A percentile compares a stretch with the other conserved stretches of the same genome.
Conservation (phyloP, 2,329 filamentous ascomycete genomes). For the Chaetomiaceae sp. region DNA sequence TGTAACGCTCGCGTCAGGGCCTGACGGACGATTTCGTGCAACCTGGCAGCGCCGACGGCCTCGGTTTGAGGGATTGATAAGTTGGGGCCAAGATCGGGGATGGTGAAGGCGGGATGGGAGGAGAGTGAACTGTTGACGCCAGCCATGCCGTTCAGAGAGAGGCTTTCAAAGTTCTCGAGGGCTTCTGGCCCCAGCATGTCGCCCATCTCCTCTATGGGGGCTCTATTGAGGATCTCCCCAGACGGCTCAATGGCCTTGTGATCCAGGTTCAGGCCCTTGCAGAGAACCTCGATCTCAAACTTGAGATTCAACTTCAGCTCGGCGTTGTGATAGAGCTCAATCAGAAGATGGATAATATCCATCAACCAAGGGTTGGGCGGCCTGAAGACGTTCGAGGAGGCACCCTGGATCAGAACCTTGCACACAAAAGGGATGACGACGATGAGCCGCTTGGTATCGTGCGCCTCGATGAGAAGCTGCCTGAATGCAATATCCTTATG, state of each 20-base stretch:
- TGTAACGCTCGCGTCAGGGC: slow-evolving; percentile 87
- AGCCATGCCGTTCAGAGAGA: slow-evolving; percentile 71
- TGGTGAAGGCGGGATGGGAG: slow-evolving; percentile 69
- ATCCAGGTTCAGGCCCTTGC: slow-evolving; percentile 86
- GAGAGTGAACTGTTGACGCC: slow-evolving; percentile 69
- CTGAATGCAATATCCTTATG: slow-evolving; percentile 97
- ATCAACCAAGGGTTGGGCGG: slow-evolving; percentile 97
- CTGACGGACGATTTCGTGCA: slow-evolving; percentile 73
- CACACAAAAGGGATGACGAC: slow-evolving; percentile 97
- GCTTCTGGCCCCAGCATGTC: slow-evolving; percentile 61
- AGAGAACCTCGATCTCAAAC: slow-evolving; percentile 97
- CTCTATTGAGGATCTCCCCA: slow-evolving; percentile 75
- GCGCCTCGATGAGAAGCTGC: slow-evolving; percentile 87
- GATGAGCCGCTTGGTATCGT: slow-evolving; percentile 84
- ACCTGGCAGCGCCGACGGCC: slow-evolving; percentile 65
- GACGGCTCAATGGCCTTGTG: slow-evolving; percentile 88
- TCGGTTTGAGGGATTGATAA: slow-evolving; percentile 76
- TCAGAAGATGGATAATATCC: slow-evolving; percentile 86
- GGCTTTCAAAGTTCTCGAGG: slow-evolving; percentile 76
- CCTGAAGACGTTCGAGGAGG: slow-evolving; percentile 80
- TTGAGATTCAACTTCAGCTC: slow-evolving; percentile 96
- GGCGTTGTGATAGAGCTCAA: slow-evolving; percentile 89
- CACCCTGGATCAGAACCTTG: slow-evolving; percentile 85
- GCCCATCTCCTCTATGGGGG: slow-evolving; percentile 57
- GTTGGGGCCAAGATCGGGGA: slow-evolving; percentile 77